A percentile compares a stretch with the other conserved stretches of the same genome.
Evolutionary conservation across 2,329 filamentous ascomycete species (phyloP).

Genomic region (Iodosphaeria phyllophila): DNA sequence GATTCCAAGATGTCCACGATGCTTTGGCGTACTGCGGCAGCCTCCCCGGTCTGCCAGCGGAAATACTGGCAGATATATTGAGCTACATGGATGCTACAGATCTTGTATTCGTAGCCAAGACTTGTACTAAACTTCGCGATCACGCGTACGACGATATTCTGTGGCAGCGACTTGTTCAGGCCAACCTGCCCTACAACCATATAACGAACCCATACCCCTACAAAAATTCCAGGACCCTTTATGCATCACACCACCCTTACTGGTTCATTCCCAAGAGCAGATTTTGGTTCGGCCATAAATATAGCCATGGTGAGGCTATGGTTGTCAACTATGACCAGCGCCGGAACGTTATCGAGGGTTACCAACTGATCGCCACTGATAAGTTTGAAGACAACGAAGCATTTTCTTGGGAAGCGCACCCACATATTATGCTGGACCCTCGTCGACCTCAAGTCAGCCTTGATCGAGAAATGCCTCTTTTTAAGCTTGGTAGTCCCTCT

Average conservation of each 20-base stretch:
- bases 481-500: too few relatives aligned
- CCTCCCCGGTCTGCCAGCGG: constrained; percentile 45
- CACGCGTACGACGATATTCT: constrained; percentile 47
- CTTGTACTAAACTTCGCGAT: constrained; percentile 39
- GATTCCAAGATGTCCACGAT: too few relatives aligned
- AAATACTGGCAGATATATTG: constrained; percentile 59
- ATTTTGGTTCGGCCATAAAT: constrained; percentile 69
- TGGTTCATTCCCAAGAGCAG: constrained; percentile 74
- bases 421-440: constrained; percentile 59
- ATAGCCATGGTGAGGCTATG: constrained; percentile 56
- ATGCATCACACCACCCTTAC: constrained; percentile 52
- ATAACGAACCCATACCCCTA: constrained; percentile 39
- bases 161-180: constrained; percentile 54
- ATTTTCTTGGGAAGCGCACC: constrained; percentile 46
- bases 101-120: constrained; percentile 37
- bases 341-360: constrained; percentile 62
- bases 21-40: constrained; percentile 1
- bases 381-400: constrained; percentile 31
- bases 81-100: constrained; percentile 44
- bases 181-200: constrained; percentile 38
- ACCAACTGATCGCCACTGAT: constrained; percentile 52
- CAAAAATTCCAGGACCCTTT: constrained; percentile 50
- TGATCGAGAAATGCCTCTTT: constrained; percentile 55
- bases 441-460: constrained; percentile 51
- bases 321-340: constrained; percentile 58